A percentile compares a stretch with the other conserved stretches of the same genome.
Evolutionary conservation across 2,329 filamentous ascomycete genomes (phyloP).

Genomic region (Paraconiothyrium brasiliense): DNA sequence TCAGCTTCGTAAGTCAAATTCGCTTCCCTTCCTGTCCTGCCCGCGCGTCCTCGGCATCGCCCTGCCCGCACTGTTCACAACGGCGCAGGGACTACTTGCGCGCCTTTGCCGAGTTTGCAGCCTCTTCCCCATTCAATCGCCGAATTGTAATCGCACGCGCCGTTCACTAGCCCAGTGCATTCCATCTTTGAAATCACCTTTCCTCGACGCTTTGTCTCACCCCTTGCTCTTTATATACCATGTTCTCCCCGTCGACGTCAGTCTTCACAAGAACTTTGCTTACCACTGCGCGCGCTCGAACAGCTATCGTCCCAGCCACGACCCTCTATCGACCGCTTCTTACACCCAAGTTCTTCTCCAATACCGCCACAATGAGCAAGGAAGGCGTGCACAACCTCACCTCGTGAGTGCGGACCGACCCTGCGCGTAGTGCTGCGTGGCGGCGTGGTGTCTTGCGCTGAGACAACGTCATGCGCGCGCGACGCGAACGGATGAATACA

Average conservation of each 20-base stretch:
- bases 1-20: constrained; percentile 37
- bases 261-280: constrained; percentile 52
- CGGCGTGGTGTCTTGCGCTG: constrained; percentile 26
- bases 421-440: constrained; percentile 10
- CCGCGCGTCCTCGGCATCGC: neutral
- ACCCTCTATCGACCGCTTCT: constrained; percentile 47
- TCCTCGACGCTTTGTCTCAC: constrained; percentile 8
- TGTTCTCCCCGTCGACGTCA: constrained; percentile 51
- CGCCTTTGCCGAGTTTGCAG: constrained; percentile 39
- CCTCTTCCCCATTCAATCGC: constrained; percentile 21
- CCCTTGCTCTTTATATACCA: constrained; percentile 47
- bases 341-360: constrained; percentile 52
- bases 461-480: neutral
- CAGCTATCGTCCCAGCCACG: constrained; percentile 43
- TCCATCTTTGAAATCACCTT: constrained; percentile 49
- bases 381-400: constrained; percentile 61
- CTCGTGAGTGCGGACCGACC: constrained; percentile 47
- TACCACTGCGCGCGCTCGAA: constrained; percentile 50
- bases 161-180: constrained; percentile 36
- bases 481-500: neutral
- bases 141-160: constrained; percentile 40
- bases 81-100: constrained; percentile 38
- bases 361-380: constrained; percentile 54
- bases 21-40: constrained; percentile 13
- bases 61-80: constrained; percentile 4